phyloP scores from a whole-genome alignment of 225 moss, liverwort and hornwort genomes.

The Marchantia paleacea region DNA sequence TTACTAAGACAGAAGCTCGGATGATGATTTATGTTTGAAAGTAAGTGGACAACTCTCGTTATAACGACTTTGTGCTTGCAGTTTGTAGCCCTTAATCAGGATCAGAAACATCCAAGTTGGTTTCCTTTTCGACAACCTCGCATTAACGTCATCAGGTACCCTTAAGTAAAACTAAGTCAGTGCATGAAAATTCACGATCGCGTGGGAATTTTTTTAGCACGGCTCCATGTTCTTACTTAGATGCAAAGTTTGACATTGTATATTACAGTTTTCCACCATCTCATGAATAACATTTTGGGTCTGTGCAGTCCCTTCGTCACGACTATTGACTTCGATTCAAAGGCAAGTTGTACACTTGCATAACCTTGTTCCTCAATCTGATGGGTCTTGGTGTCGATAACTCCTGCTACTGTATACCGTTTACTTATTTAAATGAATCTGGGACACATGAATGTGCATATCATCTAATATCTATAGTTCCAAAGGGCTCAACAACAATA shows the following conservation, averaged over 20 bases:
- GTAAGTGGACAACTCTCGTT: not conserved
- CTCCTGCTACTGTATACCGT: no score
- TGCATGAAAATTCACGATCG: no score
- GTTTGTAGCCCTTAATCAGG: not conserved
- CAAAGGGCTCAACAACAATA: no score
- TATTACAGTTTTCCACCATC: not conserved
- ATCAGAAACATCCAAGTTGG: not conserved
- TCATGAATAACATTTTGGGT: not conserved
- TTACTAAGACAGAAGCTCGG: not conserved
- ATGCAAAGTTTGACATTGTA: not conserved
- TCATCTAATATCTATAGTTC: no score
- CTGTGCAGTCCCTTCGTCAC: slow-evolving; percentile 35
- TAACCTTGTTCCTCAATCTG: no score
- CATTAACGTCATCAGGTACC: no score
- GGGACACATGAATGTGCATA: no score
- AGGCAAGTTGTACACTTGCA: slow-evolving; percentile 23
- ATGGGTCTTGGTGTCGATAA: no score
- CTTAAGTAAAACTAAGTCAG: no score
- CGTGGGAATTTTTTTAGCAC: no score
- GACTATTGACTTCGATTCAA: slow-evolving; percentile 44
- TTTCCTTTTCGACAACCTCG: not conserved
- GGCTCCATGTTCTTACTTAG: not conserved
- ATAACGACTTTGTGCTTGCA: not conserved
- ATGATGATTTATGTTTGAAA: not conserved
- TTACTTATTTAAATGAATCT: no score